Conservation (phyloP, 805 yeast species). For the Ogataea allantospora region DNA sequence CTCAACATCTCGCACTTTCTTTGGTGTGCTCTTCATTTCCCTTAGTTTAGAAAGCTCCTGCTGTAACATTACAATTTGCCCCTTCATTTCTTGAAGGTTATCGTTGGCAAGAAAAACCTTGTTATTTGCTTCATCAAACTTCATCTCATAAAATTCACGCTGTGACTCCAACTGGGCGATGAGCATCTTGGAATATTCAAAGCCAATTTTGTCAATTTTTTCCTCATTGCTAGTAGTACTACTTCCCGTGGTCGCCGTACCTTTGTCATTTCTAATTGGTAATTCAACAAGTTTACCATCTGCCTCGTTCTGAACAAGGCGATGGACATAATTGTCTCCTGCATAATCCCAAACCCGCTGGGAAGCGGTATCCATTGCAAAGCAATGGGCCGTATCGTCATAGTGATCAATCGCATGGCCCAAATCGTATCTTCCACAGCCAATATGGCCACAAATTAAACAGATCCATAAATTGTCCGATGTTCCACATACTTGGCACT, state of each 20-base stretch:
- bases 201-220: conserved; percentile 55
- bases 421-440: conserved; percentile 83
- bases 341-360: conserved; percentile 96
- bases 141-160: conserved; percentile 72
- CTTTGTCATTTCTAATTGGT: conserved; percentile 35
- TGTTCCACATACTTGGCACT: conserved; percentile 59
- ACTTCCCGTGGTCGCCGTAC: conserved; percentile 6
- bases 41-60: conserved; percentile 11
- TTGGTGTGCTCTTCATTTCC: conserved; percentile 18
- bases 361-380: conserved; percentile 81
- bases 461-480: conserved; percentile 80
- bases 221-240: conserved; percentile 31
- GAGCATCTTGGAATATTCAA: conserved; percentile 78
- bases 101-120: conserved; percentile 18
- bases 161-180: conserved; percentile 84
- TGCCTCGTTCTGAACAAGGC: conserved; percentile 76
- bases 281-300: conserved; percentile 91
- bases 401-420: conserved; percentile 87
- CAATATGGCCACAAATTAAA: conserved; percentile 85
- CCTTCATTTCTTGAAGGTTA: conserved; percentile 32
- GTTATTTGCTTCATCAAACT: conserved; percentile 35
- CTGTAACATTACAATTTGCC: conserved; percentile 16
- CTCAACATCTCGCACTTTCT: conserved; percentile 11
- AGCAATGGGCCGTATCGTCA: conserved; percentile 76
- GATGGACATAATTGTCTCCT: conserved; percentile 85